These are phyloP conservation scores for Colletotrichum sojae DNA, from an alignment of 2,329 filamentous ascomycete species.

Conservation along the genomic window DNA sequence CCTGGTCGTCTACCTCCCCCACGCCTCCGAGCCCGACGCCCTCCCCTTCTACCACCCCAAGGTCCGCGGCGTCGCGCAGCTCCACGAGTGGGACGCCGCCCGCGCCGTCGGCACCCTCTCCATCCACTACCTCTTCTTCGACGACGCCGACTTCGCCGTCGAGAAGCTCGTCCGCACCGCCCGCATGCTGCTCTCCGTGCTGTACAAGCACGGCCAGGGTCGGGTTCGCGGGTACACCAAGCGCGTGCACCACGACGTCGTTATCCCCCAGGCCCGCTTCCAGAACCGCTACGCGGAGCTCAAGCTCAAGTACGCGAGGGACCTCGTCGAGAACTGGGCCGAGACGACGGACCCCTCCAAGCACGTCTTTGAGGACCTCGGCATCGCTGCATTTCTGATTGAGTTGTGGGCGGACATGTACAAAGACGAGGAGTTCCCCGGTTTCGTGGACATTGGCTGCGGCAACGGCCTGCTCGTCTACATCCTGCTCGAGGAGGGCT, in stretches of 20 bases:
- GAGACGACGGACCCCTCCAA: slow-evolving; percentile 91
- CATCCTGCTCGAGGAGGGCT: slow-evolving; percentile 85
- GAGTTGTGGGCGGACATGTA: slow-evolving; percentile 95
- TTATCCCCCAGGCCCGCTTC: slow-evolving; percentile 82
- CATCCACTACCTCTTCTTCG: slow-evolving; percentile 72
- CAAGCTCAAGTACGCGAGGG: slow-evolving; percentile 83
- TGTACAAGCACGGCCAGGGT: slow-evolving; percentile 82
- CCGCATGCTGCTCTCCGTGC: slow-evolving; percentile 75
- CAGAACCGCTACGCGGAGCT: slow-evolving; percentile 87
- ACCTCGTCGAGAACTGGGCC: slow-evolving; percentile 82
- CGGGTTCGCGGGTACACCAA: slow-evolving; percentile 79
- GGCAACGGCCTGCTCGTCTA: slow-evolving; percentile 93
- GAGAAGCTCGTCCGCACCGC: slow-evolving; percentile 76
- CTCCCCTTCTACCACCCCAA: slow-evolving; percentile 92
- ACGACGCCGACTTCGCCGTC: slow-evolving; percentile 45
- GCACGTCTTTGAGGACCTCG: slow-evolving; percentile 95
- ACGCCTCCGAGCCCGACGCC: slow-evolving; percentile 71
- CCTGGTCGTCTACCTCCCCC: slow-evolving; percentile 84
- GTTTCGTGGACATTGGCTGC: slow-evolving; percentile 96
- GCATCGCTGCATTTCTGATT: slow-evolving; percentile 92
- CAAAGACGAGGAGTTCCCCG: slow-evolving; percentile 72
- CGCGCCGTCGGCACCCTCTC: slow-evolving; percentile 65
- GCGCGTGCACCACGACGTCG: slow-evolving; percentile 84
- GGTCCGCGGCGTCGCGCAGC: slow-evolving; percentile 80
- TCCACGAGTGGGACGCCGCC: slow-evolving; percentile 74